Percentiles rank a stretch among this genome's conserved stretches.
phyloP scores from a whole-genome alignment of 169 alveolate genomes.

The Neospora caninum region DNA sequence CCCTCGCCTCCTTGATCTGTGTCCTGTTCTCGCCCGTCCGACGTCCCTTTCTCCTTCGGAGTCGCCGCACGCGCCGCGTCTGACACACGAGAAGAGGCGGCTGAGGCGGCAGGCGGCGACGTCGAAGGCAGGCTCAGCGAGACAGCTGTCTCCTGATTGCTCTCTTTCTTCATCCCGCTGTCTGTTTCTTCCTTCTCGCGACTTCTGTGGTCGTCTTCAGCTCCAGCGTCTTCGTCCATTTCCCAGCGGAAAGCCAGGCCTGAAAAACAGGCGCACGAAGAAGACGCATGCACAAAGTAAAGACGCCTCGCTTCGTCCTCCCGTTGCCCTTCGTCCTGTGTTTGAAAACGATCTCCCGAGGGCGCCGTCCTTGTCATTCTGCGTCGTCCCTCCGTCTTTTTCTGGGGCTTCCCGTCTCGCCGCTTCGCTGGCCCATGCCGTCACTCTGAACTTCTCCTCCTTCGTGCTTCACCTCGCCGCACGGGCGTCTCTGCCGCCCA shows the following conservation, averaged over 20 bases:
- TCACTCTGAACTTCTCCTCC: background rate
- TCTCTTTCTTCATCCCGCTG: background rate
- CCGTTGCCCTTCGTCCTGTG: no score
- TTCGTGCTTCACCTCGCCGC: background rate
- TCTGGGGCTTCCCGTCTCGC: no score
- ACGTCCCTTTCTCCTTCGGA: background rate
- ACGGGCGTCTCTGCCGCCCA: background rate
- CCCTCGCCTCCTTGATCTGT: background rate
- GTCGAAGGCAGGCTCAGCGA: background rate
- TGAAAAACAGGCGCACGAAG: background rate
- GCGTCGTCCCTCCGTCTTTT: no score
- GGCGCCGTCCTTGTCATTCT: no score
- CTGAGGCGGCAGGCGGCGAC: background rate
- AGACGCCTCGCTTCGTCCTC: no score
- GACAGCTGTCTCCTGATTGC: background rate
- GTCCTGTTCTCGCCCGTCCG: background rate
- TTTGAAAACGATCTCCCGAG: no score
- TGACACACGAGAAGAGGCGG: background rate
- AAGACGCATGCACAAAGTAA: background rate
- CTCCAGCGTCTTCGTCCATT: background rate
- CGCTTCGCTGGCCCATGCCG: no score
- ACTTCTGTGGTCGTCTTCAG: background rate
- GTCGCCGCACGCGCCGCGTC: background rate
- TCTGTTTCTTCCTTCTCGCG: background rate
- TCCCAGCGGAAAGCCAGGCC: background rate